phyloP scores from a whole-genome alignment of 2,329 filamentous ascomycete genomes.

The Aaosphaeria arxii region DNA sequence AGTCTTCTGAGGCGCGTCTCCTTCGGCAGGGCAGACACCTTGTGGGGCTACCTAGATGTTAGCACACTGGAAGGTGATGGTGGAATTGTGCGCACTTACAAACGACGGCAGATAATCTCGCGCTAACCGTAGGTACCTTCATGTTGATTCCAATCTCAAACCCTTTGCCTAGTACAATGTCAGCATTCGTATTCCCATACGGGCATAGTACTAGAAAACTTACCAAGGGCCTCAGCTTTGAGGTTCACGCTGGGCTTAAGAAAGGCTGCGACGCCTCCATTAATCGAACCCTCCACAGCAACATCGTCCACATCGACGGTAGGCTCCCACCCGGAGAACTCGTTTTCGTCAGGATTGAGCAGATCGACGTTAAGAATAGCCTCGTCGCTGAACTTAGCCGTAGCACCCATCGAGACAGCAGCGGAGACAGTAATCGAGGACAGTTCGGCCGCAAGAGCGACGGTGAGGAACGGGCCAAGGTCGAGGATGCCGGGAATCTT shows the following conservation, averaged over 20 bases:
- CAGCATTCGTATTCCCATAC: neutral
- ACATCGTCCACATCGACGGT: conserved; percentile 7
- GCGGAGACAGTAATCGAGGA: conserved; percentile 8
- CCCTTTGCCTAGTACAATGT: conserved; percentile 4
- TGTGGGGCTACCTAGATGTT: conserved; percentile 6
- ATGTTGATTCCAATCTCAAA: conserved; percentile 13
- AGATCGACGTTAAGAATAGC: conserved; percentile 14
- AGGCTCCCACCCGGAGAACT: conserved; percentile 16
- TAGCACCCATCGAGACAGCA: conserved; percentile 9
- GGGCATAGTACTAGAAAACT: neutral
- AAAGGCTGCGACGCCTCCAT: conserved; percentile 9
- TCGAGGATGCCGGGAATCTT: conserved; percentile 17
- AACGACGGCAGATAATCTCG: conserved; percentile 8
- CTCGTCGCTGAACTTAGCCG: conserved; percentile 9
- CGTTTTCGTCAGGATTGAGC: conserved; percentile 12
- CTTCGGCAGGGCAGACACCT: conserved; percentile 10
- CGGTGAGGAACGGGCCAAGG: conserved; percentile 16
- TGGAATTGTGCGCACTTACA: conserved; percentile 4
- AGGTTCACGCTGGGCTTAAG: conserved; percentile 12
- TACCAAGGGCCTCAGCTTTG: conserved; percentile 10
- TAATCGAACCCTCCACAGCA: conserved; percentile 11
- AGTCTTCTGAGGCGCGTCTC: conserved; percentile 1
- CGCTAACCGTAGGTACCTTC: conserved; percentile 13
- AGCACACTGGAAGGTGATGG: neutral
- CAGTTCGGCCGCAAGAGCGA: conserved; percentile 13